A percentile compares a stretch with the other conserved stretches of the same genome.
phyloP scores from a whole-genome alignment of 305 asterid genomes.

The Fraxinus nigra region DNA sequence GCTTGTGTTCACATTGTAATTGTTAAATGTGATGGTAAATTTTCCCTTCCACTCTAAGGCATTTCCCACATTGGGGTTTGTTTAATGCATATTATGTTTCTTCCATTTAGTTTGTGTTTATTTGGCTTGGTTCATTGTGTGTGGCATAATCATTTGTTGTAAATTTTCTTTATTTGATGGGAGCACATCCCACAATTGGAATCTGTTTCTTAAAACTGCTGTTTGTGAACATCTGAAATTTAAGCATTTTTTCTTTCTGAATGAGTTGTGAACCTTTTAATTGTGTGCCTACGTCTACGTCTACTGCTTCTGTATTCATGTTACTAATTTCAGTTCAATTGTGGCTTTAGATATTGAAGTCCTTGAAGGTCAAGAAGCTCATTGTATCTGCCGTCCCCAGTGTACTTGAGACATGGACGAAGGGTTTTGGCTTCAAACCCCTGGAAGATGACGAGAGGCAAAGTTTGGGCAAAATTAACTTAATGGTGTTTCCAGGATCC shows the following conservation, averaged over 20 bases:
- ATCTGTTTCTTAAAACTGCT: not conserved
- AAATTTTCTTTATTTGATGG: not conserved
- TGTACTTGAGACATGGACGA: constrained; percentile 83
- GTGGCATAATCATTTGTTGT: not conserved
- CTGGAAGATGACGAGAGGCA: constrained; percentile 67
- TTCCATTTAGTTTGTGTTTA: not conserved
- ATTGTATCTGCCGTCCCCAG: constrained; percentile 84
- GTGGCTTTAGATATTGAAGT: constrained; percentile 63
- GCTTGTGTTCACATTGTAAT: not conserved
- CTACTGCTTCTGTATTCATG: not conserved
- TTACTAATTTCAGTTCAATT: constrained; percentile 21
- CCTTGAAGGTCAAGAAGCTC: constrained; percentile 75
- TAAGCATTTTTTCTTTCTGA: not conserved
- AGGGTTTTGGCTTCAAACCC: constrained; percentile 74
- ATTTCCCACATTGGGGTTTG: not conserved
- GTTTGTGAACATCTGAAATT: not conserved
- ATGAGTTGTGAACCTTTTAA: not conserved
- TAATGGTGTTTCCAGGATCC: constrained; percentile 92
- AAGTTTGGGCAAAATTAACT: constrained; percentile 58
- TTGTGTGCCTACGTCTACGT: not conserved
- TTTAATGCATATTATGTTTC: not conserved
- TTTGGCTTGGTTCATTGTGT: not conserved
- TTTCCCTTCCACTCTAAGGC: not conserved
- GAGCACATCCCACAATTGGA: not conserved
- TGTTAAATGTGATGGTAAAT: not conserved